Base-by-base conservation (phyloP, 306 rosid genomes). In the Spatholobus suberectus region DNA sequence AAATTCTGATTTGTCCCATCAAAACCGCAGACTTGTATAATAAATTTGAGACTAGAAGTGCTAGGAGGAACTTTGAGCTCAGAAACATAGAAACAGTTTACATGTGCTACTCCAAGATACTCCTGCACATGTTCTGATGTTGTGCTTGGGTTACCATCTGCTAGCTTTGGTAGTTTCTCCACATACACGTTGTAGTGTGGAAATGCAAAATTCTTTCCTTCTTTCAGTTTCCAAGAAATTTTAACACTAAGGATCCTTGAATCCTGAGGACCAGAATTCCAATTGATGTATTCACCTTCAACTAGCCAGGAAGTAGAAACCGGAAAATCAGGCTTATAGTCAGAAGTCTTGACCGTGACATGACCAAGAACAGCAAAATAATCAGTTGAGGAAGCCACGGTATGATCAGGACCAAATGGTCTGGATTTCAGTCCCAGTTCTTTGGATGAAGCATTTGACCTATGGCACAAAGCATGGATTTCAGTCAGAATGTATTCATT, bases 381-480 rank as follows among this genome's bases (percentile, higher is more conserved):
- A 66, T 66, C 72, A 18, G 47, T 66, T 37, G 72, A 18, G 11
- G 47, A 66, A 66, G 17, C 27, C 26, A 18, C 8, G 18, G 29
- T 32, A 8, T 17, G 32, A 70, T 73, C 71, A 15, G 17, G 65
- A 61, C 78, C 77, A 17, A 51, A 78, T 9, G 85, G 32, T 54
- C 79, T 57, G 7, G 77, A 81, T 24, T 51, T 80, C 34, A 11
- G 84, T n/a, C 40, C 75, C 32, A 17, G 73, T 81, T 84, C 79
- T n/a, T 34, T 65, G 21, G 29, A 41, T n/a, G 51, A 70, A 66
- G 82, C 84, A 76, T 82, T 52, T 77, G 92, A 76, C 41, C 81
- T 76, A 40, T 83, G 85, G 86, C 98, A 90, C 73, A 85, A 79
- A 4, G 82, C 90, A 57, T 73, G 72, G 27, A 93, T 85, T 66